phyloP scores from a whole-genome alignment of 2,329 filamentous ascomycete species.

The Talaromyces sp. region DNA sequence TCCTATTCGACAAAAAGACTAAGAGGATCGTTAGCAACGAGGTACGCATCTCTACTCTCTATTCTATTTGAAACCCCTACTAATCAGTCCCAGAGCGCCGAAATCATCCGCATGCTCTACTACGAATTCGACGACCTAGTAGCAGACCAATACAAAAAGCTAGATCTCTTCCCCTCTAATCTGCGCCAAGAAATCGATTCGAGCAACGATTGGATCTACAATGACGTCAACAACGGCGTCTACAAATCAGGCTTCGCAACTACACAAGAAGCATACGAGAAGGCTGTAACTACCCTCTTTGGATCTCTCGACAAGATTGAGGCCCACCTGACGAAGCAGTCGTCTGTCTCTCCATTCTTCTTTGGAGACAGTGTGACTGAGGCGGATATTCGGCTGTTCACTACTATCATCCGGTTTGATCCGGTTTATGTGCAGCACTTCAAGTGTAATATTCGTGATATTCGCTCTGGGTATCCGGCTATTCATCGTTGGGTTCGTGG shows the following conservation, averaged over 20 bases:
- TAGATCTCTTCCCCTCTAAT: constrained; percentile 69
- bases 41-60: constrained; percentile 43
- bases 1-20: constrained; percentile 71
- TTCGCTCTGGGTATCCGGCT: constrained; percentile 78
- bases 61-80: background rate
- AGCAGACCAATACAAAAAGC: constrained; percentile 58
- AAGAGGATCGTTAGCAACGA: constrained; percentile 87
- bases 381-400: constrained; percentile 75
- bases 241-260: constrained; percentile 76
- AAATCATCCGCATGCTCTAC: constrained; percentile 91
- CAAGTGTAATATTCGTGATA: constrained; percentile 82
- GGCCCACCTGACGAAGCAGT: constrained; percentile 60
- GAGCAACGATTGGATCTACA: constrained; percentile 80
- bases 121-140: constrained; percentile 76
- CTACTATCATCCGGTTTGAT: constrained; percentile 74
- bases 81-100: constrained; percentile 57
- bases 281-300: constrained; percentile 72
- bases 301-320: constrained; percentile 76
- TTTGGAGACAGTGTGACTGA: constrained; percentile 78
- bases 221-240: constrained; percentile 56
- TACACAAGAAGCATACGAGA: constrained; percentile 79
- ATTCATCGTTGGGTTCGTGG: constrained; percentile 80
- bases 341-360: constrained; percentile 62
- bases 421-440: constrained; percentile 80
- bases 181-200: constrained; percentile 73